Evolutionary conservation across 1,139 yeast genomes (phyloP), one percentile per base, ranked within the genome.

Genomic region (Blastobotrys elegans): DNA sequence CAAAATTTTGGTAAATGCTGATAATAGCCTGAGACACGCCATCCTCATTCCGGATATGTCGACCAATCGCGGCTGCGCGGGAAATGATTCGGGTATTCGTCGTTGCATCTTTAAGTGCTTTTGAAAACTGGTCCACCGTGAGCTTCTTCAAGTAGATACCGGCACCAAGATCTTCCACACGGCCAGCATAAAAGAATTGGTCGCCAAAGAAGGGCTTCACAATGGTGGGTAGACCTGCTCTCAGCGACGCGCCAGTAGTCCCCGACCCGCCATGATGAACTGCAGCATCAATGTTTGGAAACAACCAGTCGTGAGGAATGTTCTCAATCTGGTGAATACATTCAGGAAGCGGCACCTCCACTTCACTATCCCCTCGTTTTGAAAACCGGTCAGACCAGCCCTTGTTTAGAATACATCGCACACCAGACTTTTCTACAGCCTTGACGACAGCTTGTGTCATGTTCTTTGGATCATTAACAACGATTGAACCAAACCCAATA

Each of bases 211-310:
- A 90, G 1, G 98, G 97, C 63, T 90, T 90, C 56, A 90, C 81
- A 35, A 90, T 77, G 0, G 96, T 87, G 0, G 97, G 97, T 29
- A 85, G 63, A 0, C 97, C 98, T 8, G 88, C 85, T 52, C 92
- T 70, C 48, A 90, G 64, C 2, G 94, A 77, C 0, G 97, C 96
- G 10, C 98, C 98, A 0, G 97, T 89, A 0, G 97, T 88, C 1
- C 98, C 98, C 0, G 96, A 84, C 0, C 98, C 98, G 33, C 98
- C 98, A 65, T 90, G 98, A 61, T 90, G 98, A 3, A 90, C 96
- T 0, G 95, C 96, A 0, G 92, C 97, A 66, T 90, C 96, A 38
- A 92, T 72, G 54, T 78, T 80, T 0, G 92, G 85, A 66, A 90
- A 90, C 39, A 90, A 70, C 97, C 97, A 92, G 64, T 89, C 96